Percentiles rank a stretch among this genome's conserved stretches.
Evolutionary conservation across 305 asterid genomes (phyloP).

Genomic region (Solanum hybrid): DNA sequence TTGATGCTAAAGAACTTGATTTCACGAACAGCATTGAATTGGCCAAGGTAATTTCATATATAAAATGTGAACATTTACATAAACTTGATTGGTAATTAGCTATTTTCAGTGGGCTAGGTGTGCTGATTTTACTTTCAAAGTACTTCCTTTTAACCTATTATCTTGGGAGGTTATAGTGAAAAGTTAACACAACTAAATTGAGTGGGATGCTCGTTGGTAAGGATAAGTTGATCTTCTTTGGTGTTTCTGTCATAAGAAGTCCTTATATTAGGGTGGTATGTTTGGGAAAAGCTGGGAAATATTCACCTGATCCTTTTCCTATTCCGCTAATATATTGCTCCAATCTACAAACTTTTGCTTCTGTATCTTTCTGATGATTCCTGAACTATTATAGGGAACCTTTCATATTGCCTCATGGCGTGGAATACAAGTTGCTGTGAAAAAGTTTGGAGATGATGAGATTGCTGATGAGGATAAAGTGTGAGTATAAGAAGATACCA

Average conservation of each 20-base stretch:
- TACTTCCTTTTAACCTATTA: neutral
- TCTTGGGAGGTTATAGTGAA: neutral
- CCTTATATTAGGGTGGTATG: neutral
- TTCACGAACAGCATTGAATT: constrained; percentile 56
- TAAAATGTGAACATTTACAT: neutral
- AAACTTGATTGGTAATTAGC: neutral
- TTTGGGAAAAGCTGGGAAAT: neutral
- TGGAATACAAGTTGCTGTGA: constrained; percentile 89
- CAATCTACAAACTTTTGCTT: neutral
- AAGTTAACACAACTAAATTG: neutral
- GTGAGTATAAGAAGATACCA: constrained; percentile 29
- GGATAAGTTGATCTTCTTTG: neutral
- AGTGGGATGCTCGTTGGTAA: neutral
- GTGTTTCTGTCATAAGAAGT: neutral
- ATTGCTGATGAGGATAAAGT: constrained; percentile 73
- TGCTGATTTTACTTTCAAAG: neutral
- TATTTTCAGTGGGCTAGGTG: neutral
- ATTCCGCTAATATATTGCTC: neutral
- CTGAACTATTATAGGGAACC: constrained; percentile 55
- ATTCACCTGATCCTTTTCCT: neutral
- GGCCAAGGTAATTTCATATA: constrained; percentile 45
- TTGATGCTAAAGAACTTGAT: constrained; percentile 68
- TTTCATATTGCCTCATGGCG: constrained; percentile 78
- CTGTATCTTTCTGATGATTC: neutral
- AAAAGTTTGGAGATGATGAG: constrained; percentile 68